Base-by-base conservation (phyloP, 768 basidiomycete species). In the Asterophora lycoperdoides region DNA sequence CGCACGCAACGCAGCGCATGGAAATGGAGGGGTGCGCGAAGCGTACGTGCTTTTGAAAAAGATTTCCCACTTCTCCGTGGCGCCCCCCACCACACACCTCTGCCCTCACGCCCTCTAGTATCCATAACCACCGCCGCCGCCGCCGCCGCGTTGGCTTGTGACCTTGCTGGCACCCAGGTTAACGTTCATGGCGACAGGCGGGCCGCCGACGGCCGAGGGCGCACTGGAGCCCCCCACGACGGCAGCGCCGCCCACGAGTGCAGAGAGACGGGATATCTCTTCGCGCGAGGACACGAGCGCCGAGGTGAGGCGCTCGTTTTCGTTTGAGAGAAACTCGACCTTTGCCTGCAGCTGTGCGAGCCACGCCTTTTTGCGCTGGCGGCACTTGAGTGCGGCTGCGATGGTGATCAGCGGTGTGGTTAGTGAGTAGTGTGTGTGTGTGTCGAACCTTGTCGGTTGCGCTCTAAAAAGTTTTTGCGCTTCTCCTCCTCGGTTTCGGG, bases 281-380 rank as follows among this genome's bases (percentile, higher is more conserved):
- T 97, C 95, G 35, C 91, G 83, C 14, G 93, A 85, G 5, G 86
- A 80, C 32, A 89, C 84, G 20, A 97, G 83, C 8, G 93, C 93
- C 8, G 81, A 76, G 28, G 89, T 86, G 19, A 99, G 81, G 18
- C 91, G 84, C 65, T 98, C 95, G 68, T 99, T 99, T 69, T 99
- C 96, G 55, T 86, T 83, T n/a, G 78, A 74, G 34, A 99, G 80
- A 57, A 75, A 89, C 64, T 99, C 96, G 68, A 95, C 93, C 61
- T 94, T 94, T 34, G 86, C 81, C 67, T 99, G 96, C 14, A 99
- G 76, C 54, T 89, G 85, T 23, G 84, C 78, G 11, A 98, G 79
- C 96, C 96, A 99, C 4, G 93, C 93, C 68, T 99, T 99, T 71
- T 99, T 99, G 50, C 96, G 88, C 64, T 99, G 96, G 30, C 96